Conservation (phyloP, 2,329 filamentous ascomycete genomes). For the Penicillium sp. region DNA sequence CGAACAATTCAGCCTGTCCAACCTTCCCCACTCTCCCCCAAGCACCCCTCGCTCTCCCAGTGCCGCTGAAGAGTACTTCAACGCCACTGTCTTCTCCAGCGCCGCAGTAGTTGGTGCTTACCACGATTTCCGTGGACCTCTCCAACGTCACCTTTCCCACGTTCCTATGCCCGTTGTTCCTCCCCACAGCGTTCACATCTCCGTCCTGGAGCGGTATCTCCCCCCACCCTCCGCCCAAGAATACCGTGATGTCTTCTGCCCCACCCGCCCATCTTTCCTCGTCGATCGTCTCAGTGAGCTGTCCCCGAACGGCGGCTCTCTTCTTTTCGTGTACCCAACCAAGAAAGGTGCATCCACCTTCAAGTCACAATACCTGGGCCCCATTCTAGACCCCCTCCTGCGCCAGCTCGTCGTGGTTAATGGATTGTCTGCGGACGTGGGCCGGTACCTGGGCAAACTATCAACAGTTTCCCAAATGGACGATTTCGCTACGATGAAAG, state of each 20-base stretch:
- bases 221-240: slow-evolving; percentile 61
- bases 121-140: slow-evolving; percentile 54
- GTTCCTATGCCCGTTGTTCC: slow-evolving; percentile 60
- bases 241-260: slow-evolving; percentile 59
- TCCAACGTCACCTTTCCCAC: slow-evolving; percentile 40
- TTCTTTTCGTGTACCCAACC: slow-evolving; percentile 66
- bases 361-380: slow-evolving; percentile 60
- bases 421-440: slow-evolving; percentile 58
- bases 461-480: slow-evolving; percentile 55
- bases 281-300: slow-evolving; percentile 63
- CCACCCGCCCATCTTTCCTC: slow-evolving; percentile 57
- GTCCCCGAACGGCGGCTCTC: slow-evolving; percentile 56
- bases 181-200: slow-evolving; percentile 60
- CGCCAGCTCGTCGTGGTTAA: slow-evolving; percentile 61
- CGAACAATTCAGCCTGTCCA: slow-evolving; percentile 61
- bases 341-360: slow-evolving; percentile 59
- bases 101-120: slow-evolving; percentile 62
- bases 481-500: slow-evolving; percentile 54
- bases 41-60: slow-evolving; percentile 54
- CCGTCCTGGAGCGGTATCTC: slow-evolving; percentile 66
- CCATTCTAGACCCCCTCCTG: slow-evolving; percentile 62
- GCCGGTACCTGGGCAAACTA: slow-evolving; percentile 56
- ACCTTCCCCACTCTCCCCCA: slow-evolving; percentile 64
- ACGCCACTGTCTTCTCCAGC: slow-evolving; percentile 61
- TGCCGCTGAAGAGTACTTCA: slow-evolving; percentile 62